Conservation (phyloP, 75 land plant genomes). For the Adiantum capillusveneris region DNA sequence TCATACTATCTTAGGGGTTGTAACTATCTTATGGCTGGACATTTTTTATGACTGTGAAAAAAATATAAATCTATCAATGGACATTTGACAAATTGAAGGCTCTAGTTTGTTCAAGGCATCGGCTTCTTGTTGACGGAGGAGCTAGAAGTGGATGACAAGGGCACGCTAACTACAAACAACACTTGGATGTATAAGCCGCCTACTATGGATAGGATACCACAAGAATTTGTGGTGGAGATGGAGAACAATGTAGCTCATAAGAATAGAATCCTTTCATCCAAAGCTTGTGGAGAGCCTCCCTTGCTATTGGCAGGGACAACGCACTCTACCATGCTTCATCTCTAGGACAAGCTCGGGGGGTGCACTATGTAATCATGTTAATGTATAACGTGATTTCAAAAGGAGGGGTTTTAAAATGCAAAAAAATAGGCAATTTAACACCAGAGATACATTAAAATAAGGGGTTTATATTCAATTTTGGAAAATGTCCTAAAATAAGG, state of each 20-base stretch:
- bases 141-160: conserved; percentile 19
- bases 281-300: too few species aligned
- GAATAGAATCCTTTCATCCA: conserved; percentile 70
- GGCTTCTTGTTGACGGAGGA: conserved; percentile 23
- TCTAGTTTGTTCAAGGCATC: conserved; percentile 87
- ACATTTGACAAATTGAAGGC: conserved; percentile 79
- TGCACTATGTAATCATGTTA: too few species aligned
- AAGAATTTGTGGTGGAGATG: conserved; percentile 62
- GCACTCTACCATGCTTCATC: too few species aligned
- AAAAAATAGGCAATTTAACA: too few species aligned
- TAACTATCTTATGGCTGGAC: conserved; percentile 56
- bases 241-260: conserved; percentile 69
- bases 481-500: too few species aligned
- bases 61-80: conserved; percentile 91
- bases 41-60: conserved; percentile 76
- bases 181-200: conserved; percentile 62
- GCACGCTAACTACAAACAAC: conserved; percentile 28
- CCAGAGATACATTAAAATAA: too few species aligned
- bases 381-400: too few species aligned
- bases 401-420: too few species aligned
- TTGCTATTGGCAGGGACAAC: too few species aligned
- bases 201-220: conserved; percentile 74
- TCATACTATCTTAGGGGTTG: conserved; percentile 69
- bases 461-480: too few species aligned
- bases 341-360: too few species aligned